Evolutionary conservation across 1,139 yeast genomes (phyloP), one percentile per base, ranked within the genome.

Genomic region (Sugiyamaella neomexicana): DNA sequence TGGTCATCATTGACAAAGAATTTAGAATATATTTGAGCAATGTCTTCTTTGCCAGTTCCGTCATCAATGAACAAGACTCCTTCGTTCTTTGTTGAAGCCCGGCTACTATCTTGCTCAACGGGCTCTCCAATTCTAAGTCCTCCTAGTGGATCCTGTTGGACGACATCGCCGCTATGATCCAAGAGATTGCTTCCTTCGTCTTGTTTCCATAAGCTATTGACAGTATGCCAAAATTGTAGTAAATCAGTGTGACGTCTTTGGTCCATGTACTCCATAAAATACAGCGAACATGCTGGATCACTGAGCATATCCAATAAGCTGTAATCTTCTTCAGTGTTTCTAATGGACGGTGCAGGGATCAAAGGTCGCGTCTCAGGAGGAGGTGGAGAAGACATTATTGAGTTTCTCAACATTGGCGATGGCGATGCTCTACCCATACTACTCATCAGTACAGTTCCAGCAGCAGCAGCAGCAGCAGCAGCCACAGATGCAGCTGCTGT

Each of bases 161-260:
- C 65, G 23, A 66, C 69, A 12, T 70, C 72, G 38, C 40, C 32
- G 8, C 47, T 51, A 27, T 53, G 56, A 29, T 6, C 20, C 39
- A 54, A 55, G 13, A 50, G 55, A 17, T 23, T 42, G 2, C 36
- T 52, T 58, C 79, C 84, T 57, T 86, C 93, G 25, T 87, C 69
- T 0, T 96, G 96, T 50, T 86, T 87, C 62, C 83, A 81, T 38
- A 88, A 75, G 1, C 79, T 75, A 58, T 89, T 88, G 1, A 87
- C 85, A 0, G 81, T 78, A 9, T 79, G 69, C 87, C 91, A 89
- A 57, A 83, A 83, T 46, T 81, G 82, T 2, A 89, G 66, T 27
- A 79, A 61, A 2, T 72, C 69, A 1, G 75, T 65, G 23, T 44
- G 48, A 8, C 75, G 70, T 23, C 80, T 65, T 46, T 75, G 75